These are phyloP conservation scores for Talaromyces proteolyticus DNA, from an alignment of 495 filamentous ascomycete species.

Conservation along the genomic window DNA sequence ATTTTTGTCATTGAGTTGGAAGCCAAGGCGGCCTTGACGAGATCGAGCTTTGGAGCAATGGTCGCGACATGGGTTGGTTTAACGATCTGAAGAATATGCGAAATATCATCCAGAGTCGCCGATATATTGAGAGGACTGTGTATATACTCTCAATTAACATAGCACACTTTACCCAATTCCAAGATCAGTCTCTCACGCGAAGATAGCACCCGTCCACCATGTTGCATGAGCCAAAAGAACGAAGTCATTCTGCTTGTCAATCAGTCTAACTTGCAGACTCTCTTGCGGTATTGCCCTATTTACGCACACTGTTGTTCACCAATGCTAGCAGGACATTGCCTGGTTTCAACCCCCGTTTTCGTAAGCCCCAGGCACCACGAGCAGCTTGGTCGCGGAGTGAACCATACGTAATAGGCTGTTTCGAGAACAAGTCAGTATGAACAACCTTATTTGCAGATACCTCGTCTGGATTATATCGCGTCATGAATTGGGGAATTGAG, in stretches of 20 bases:
- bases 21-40: no score
- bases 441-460: slow-evolving; percentile 11
- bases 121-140: neutral
- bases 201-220: neutral
- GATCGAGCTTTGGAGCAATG: neutral
- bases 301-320: slow-evolving; percentile 13
- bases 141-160: no score
- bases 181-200: no score
- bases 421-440: slow-evolving; percentile 11
- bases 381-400: slow-evolving; percentile 8
- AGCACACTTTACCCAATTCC: no score
- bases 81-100: neutral
- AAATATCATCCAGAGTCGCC: neutral
- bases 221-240: neutral
- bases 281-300: no score
- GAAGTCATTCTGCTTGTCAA: neutral
- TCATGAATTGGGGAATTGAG: slow-evolving; percentile 16
- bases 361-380: slow-evolving; percentile 13
- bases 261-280: no score
- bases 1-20: no score
- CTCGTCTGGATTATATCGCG: slow-evolving; percentile 14
- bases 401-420: no score
- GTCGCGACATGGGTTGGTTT: neutral
- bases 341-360: slow-evolving; percentile 9
- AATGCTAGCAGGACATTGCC: slow-evolving; percentile 13